phyloP scores from a whole-genome alignment of 2,329 filamentous ascomycete species.

The Dothideomycetes sp. region DNA sequence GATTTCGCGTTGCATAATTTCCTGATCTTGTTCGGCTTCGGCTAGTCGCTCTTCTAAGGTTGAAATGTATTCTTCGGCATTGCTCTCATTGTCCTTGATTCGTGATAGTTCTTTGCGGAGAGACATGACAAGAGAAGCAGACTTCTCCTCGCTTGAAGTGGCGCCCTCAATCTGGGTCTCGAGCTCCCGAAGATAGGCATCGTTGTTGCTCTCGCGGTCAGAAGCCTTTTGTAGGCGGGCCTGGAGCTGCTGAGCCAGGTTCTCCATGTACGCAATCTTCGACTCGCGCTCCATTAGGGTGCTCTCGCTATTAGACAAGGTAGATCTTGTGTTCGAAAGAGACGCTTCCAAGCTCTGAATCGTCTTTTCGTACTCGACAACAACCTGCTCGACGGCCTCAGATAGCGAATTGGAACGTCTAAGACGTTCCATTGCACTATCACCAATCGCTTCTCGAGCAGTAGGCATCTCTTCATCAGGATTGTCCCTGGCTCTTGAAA shows the following conservation, averaged over 20 bases:
- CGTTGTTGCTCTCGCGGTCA: slow-evolving; percentile 83
- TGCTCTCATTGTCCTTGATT: slow-evolving; percentile 78
- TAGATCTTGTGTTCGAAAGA: slow-evolving; percentile 74
- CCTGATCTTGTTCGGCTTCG: slow-evolving; percentile 89
- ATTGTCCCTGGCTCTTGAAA: slow-evolving; percentile 71
- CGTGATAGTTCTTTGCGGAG: slow-evolving; percentile 84
- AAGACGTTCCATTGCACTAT: slow-evolving; percentile 73
- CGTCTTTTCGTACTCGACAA: slow-evolving; percentile 96
- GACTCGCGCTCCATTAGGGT: slow-evolving; percentile 84
- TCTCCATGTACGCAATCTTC: slow-evolving; percentile 85
- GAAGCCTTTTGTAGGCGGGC: slow-evolving; percentile 82
- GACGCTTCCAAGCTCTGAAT: slow-evolving; percentile 90
- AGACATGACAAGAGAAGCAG: slow-evolving; percentile 71
- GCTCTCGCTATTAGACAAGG: slow-evolving; percentile 75
- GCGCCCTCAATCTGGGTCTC: slow-evolving; percentile 86
- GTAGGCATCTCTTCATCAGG: slow-evolving; percentile 43
- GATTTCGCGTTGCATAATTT: slow-evolving; percentile 94
- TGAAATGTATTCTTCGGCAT: slow-evolving; percentile 92
- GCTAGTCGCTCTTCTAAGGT: slow-evolving; percentile 90
- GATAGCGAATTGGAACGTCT: slow-evolving; percentile 95
- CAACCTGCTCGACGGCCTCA: slow-evolving; percentile 88
- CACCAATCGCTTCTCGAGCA: slow-evolving; percentile 54
- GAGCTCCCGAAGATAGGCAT: slow-evolving; percentile 84
- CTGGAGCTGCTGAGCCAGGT: slow-evolving; percentile 81
- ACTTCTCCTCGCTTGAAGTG: slow-evolving; percentile 85